phyloP scores from a whole-genome alignment of 768 basidiomycete species.

The Boletus sensibilis region DNA sequence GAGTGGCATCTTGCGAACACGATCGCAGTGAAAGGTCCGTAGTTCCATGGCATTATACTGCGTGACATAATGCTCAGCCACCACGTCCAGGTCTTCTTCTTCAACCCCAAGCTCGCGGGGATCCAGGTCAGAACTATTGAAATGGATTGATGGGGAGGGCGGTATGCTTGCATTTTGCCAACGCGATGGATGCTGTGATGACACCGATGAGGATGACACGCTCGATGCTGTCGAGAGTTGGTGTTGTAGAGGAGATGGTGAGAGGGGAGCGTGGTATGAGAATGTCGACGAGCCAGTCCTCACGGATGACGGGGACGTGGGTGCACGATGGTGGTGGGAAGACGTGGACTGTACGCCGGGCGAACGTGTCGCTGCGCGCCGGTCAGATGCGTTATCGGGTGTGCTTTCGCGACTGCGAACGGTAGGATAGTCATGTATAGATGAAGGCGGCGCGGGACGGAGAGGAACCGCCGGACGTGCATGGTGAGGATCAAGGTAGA shows the following conservation, averaged over 20 bases:
- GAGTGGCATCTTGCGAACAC: constrained; percentile 91
- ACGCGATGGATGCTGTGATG: constrained; percentile 32
- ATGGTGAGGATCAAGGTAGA: constrained; percentile 81
- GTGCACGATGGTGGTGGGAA: constrained; percentile 35
- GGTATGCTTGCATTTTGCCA: constrained; percentile 30
- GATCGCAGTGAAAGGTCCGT: constrained; percentile 94
- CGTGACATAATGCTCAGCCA: constrained; percentile 62
- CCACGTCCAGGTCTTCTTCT: constrained; percentile 38
- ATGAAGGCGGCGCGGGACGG: constrained; percentile 43
- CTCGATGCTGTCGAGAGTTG: constrained; percentile 51
- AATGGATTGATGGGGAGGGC: constrained; percentile 18
- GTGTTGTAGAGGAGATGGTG: constrained; percentile 66
- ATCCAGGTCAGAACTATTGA: constrained; percentile 34
- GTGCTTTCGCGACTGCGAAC: constrained; percentile 30
- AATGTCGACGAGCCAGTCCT: constrained; percentile 48
- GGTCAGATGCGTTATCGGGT: constrained; percentile 32
- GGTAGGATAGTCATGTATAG: constrained; percentile 23
- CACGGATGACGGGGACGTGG: constrained; percentile 53
- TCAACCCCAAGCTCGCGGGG: constrained; percentile 37
- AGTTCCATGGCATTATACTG: constrained; percentile 76
- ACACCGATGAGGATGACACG: constrained; percentile 30
- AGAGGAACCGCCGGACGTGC: constrained; percentile 75
- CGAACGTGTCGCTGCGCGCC: constrained; percentile 26
- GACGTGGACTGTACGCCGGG: constrained; percentile 21
- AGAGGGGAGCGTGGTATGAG: constrained; percentile 57